Conservation (phyloP, 371 early-diverging fungal genomes). For the Encephalitozoon hellem region DNA sequence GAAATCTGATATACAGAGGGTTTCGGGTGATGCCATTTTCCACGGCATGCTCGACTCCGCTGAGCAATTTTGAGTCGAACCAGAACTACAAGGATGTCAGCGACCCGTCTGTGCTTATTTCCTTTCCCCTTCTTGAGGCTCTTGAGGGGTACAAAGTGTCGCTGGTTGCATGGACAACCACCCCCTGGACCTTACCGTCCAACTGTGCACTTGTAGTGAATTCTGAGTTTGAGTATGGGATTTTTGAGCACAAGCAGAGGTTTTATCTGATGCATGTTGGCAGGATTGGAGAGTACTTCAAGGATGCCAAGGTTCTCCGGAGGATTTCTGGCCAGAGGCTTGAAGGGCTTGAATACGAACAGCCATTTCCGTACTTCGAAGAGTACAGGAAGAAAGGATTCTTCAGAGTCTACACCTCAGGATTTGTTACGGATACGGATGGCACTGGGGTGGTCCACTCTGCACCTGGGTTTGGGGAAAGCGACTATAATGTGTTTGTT, state of each 20-base stretch:
- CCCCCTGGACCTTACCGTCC: slow-evolving; percentile 98
- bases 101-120: slow-evolving; percentile 84
- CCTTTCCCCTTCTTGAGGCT: slow-evolving; percentile 68
- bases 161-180: slow-evolving; percentile 96
- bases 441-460: slow-evolving; percentile 99
- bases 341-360: slow-evolving; percentile 77
- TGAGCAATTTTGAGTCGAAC: slow-evolving; percentile 97
- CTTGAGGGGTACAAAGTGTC: slow-evolving; percentile 62
- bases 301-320: slow-evolving; percentile 65
- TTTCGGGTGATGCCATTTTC: slow-evolving; percentile 97
- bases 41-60: slow-evolving; percentile 83
- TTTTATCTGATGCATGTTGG: slow-evolving; percentile 35
- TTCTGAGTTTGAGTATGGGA: slow-evolving; percentile 80
- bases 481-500: slow-evolving; percentile 92
- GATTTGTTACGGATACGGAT: slow-evolving; percentile 81
- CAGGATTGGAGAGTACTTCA: slow-evolving; percentile 44
- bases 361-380: slow-evolving; percentile 77
- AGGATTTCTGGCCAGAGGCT: slow-evolving; percentile 73
- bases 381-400: slow-evolving; percentile 64
- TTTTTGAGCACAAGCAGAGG: slow-evolving; percentile 69
- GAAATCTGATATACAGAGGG: slow-evolving; percentile 91
- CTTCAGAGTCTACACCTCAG: slow-evolving; percentile 76
- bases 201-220: slow-evolving; percentile 86
- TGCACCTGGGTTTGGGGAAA: slow-evolving; percentile 99
- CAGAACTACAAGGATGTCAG: slow-evolving; percentile 96